Base-by-base conservation (phyloP, 1,139 yeast species). In the Meyerozyma sp. region DNA sequence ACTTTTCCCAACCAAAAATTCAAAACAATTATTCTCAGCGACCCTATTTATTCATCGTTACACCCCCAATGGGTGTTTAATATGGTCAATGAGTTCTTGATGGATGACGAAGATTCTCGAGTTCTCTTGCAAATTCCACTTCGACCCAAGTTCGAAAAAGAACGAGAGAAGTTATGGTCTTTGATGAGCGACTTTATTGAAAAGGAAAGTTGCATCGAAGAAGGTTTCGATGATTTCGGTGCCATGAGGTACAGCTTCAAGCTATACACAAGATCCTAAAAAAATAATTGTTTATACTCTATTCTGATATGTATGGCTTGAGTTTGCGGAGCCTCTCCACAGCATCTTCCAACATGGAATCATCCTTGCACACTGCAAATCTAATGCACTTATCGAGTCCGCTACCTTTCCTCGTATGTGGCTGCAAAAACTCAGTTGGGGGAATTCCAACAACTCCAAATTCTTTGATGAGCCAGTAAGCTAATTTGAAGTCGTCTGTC, bases 341-440 rank as follows among this genome's bases (percentile, higher is more conserved):
- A 0, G 98, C 98, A 52, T 84, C 89, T 50, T 80, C 81, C 52
- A 93, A 75, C 48, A 88, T 73, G 5, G 69, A 71, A 59, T 93
- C 95, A 55, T 86, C 96, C 68, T 93, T 93, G 73, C 98, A 93
- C 14, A 93, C 95, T 13, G 98, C 98, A 63, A 93, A 91, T 61
- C 98, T 81, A 49, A 93, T 71, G 61, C 90, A 81, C 54, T 87
- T 84, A 59, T 90, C 96, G 42, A 93, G 90, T 14, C 83, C 79
- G 46, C 79, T 74, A 28, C 87, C 91, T 47, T 79, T 78, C 61
- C 86, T 82, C 39, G 79, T 75, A 9, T 55, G 56, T 5, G 66
- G 65, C 39, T 80, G 77, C 58, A 88, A 81, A 59, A 93, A 93
- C 63, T 91, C 98, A 5, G 96, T 85, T 27, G 98, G 98, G 10